These are phyloP conservation scores for Alternaria gansuensis DNA, from an alignment of 2,329 filamentous ascomycete species.

Conservation along the genomic window DNA sequence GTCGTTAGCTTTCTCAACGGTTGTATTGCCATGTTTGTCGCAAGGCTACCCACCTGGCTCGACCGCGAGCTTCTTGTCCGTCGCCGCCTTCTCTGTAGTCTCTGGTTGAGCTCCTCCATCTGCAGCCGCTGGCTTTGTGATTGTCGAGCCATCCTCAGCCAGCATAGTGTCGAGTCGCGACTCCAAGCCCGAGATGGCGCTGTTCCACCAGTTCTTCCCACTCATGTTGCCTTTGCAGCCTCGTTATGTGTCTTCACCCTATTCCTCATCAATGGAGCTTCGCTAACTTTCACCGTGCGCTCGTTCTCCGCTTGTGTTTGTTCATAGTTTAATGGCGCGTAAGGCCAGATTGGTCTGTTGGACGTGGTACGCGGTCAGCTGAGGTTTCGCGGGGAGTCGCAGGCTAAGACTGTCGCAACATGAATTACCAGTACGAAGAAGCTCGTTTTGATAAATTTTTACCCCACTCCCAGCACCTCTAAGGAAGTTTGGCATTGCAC, in stretches of 20 bases:
- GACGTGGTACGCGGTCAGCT: constrained; percentile 35
- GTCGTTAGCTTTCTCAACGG: constrained; percentile 32
- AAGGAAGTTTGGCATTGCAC: too few relatives aligned
- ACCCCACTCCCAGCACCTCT: too few relatives aligned
- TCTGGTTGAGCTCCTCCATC: constrained; percentile 50
- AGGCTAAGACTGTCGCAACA: constrained; percentile 19
- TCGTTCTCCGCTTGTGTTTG: constrained; percentile 39
- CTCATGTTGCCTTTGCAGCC: constrained; percentile 35
- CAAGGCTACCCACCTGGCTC: constrained; percentile 45
- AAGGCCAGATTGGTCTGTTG: constrained; percentile 40
- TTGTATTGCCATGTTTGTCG: neutral
- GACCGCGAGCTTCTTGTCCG: constrained; percentile 43
- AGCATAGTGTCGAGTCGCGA: constrained; percentile 91
- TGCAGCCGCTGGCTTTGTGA: constrained; percentile 54
- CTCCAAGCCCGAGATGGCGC: constrained; percentile 92
- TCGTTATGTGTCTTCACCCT: constrained; percentile 3
- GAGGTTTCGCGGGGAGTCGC: constrained; percentile 36
- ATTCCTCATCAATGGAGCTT: constrained; percentile 17
- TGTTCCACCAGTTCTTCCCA: constrained; percentile 59
- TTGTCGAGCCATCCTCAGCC: constrained; percentile 74
- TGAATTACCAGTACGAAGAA: neutral
- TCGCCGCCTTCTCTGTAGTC: constrained; percentile 36
- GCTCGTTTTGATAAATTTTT: neutral
- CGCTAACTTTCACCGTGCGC: constrained; percentile 42
- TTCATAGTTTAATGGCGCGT: constrained; percentile 44